These are phyloP conservation scores for Sphenostylis stenocarpa DNA, from an alignment of 306 rosid genomes.

Conservation along the genomic window DNA sequence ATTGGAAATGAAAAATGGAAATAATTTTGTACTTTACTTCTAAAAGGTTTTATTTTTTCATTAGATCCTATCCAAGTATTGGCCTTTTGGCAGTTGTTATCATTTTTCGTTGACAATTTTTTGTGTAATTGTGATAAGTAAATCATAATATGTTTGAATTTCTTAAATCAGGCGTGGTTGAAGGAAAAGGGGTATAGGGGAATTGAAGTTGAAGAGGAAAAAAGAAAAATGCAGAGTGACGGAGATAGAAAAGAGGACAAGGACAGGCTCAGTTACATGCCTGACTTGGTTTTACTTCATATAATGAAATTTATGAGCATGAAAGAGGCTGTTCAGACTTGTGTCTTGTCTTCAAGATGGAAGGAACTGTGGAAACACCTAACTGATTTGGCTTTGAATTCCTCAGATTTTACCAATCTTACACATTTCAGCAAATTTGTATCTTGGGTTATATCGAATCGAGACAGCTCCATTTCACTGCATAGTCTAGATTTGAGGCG, in stretches of 20 bases:
- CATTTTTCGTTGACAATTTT: not conserved
- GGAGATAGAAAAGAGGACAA: not conserved
- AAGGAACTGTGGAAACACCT: constrained; percentile 22
- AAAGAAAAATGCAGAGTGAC: not conserved
- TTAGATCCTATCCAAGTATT: not conserved
- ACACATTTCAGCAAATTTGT: not conserved
- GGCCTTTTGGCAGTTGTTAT: not conserved
- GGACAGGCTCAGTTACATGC: constrained; percentile 31
- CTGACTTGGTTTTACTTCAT: constrained; percentile 25
- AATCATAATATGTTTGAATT: not conserved
- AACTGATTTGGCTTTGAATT: not conserved
- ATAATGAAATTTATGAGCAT: constrained; percentile 28
- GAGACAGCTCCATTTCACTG: not conserved
- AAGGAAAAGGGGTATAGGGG: not conserved
- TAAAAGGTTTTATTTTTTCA: not conserved
- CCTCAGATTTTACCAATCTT: not conserved
- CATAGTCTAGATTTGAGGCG: constrained; percentile 15
- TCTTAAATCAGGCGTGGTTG: not conserved
- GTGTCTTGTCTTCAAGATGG: constrained; percentile 23
- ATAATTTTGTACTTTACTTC: not conserved
- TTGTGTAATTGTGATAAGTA: not conserved
- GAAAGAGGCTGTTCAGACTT: constrained; percentile 29
- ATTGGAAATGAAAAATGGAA: not conserved
- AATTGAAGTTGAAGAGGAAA: not conserved
- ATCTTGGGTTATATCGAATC: not conserved